These are phyloP conservation scores for Aspergillus costaricaensis DNA, from an alignment of 2,329 filamentous ascomycete genomes.

Conservation along the genomic window DNA sequence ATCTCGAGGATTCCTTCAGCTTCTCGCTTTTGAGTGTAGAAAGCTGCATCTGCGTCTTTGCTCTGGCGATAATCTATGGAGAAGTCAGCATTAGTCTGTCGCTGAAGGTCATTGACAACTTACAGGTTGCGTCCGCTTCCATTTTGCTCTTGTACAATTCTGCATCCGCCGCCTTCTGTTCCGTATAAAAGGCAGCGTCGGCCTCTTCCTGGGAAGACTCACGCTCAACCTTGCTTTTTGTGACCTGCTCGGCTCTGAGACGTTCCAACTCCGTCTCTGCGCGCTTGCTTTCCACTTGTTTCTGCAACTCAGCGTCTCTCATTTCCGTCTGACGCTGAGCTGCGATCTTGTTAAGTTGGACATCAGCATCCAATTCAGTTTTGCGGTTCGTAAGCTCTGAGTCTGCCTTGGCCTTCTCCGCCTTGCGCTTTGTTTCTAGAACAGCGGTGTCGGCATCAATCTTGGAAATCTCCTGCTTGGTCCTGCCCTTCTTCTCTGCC, in stretches of 20 bases:
- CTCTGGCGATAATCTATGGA: constrained; percentile 29
- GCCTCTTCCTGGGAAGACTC: constrained; percentile 49
- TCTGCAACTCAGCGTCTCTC: constrained; percentile 78
- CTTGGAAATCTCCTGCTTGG: constrained; percentile 84
- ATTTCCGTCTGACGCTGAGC: constrained; percentile 72
- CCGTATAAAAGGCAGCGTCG: constrained; percentile 52
- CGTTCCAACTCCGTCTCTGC: constrained; percentile 79
- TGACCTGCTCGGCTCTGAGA: constrained; percentile 74
- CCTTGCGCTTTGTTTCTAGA: constrained; percentile 79
- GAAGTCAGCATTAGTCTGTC: constrained; percentile 4
- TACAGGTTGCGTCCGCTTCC: constrained; percentile 43
- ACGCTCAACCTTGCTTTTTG: constrained; percentile 64
- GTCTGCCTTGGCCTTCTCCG: constrained; percentile 77
- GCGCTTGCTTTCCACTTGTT: constrained; percentile 73
- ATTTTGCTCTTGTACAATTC: constrained; percentile 42
- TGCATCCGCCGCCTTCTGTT: constrained; percentile 58
- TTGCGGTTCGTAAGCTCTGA: constrained; percentile 72
- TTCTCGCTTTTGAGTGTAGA: constrained; percentile 64
- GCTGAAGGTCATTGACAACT: constrained; percentile 6
- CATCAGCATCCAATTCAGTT: constrained; percentile 70
- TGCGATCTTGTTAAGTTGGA: constrained; percentile 74
- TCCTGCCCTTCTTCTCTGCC: constrained; percentile 73
- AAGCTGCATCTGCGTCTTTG: constrained; percentile 42
- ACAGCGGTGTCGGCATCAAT: constrained; percentile 85
- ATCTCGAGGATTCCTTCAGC: constrained; percentile 76